phyloP scores from a whole-genome alignment of 352 stramenopile species.

The Phytophthora aleatoria region DNA sequence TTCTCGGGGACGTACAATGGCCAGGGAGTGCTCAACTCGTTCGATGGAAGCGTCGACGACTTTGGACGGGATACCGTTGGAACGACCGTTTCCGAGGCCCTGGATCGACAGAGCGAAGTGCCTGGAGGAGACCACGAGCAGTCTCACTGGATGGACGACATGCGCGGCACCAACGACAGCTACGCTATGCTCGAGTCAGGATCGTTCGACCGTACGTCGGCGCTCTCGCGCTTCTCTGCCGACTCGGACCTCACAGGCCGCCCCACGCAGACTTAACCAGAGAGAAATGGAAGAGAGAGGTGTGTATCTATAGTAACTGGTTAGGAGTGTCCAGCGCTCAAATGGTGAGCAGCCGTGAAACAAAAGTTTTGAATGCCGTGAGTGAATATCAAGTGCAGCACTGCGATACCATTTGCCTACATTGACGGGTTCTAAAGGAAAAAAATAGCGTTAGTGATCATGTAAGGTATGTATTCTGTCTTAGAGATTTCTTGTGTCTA shows the following conservation, averaged over 20 bases:
- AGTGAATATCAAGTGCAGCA: conserved; percentile 1
- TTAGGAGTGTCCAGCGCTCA: conserved; percentile 29
- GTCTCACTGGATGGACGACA: conserved; percentile 81
- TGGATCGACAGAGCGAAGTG: conserved; percentile 33
- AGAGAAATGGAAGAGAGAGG: conserved; percentile 18
- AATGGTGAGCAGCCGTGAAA: conserved; percentile 8
- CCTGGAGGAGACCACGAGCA: conserved; percentile 30
- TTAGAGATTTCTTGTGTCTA: conserved; percentile 20
- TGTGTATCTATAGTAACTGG: conserved; percentile 55
- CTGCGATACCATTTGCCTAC: neutral
- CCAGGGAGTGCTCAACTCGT: conserved; percentile 59
- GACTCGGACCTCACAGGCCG: conserved; percentile 60
- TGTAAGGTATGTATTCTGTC: conserved; percentile 36
- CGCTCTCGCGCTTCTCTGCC: conserved; percentile 75
- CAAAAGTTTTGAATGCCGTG: conserved; percentile 35
- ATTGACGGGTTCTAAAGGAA: neutral
- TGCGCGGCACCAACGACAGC: conserved; percentile 83
- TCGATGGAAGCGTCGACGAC: conserved; percentile 48
- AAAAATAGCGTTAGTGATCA: conserved; percentile 16
- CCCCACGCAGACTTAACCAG: conserved; percentile 39
- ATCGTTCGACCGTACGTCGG: conserved; percentile 73
- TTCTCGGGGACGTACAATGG: conserved; percentile 54
- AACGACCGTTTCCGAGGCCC: conserved; percentile 37
- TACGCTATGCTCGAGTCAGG: conserved; percentile 84
- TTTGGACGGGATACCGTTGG: conserved; percentile 40